Conservation (phyloP, 306 rosid species). For the Abrus pulchellus region DNA sequence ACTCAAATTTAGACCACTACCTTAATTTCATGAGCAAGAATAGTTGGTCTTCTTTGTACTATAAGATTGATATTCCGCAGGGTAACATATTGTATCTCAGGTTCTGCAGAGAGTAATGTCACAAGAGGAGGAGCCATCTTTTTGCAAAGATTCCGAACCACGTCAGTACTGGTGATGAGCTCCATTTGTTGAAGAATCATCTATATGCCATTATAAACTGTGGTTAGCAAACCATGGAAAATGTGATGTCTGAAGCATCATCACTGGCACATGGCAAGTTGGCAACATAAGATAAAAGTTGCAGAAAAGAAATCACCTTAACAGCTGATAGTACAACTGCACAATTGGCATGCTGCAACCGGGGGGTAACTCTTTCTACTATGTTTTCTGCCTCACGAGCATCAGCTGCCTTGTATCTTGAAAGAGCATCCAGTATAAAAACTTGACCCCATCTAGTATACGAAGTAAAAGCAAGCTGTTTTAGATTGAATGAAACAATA, state of each 20-base stretch:
- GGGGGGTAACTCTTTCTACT: conserved; percentile 98
- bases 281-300: conserved; percentile 28
- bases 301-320: conserved; percentile 65
- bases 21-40: conserved; percentile 99
- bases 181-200: conserved; percentile 99
- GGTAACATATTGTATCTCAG: conserved; percentile 99
- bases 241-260: conserved; percentile 44
- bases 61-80: conserved; percentile 97
- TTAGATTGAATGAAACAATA: conserved; percentile 42
- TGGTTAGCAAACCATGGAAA: conserved; percentile 42
- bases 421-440: conserved; percentile 97
- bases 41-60: conserved; percentile 97
- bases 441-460: conserved; percentile 96
- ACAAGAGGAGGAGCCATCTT: conserved; percentile 99
- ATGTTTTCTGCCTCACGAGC: conserved; percentile 99
- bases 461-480: conserved; percentile 34
- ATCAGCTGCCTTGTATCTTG: conserved; percentile 94
- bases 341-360: conserved; percentile 98
- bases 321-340: conserved; percentile 99
- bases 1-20: conserved; percentile 54
- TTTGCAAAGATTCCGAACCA: conserved; percentile 98
- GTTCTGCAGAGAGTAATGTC: conserved; percentile 97
- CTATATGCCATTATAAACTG: conserved; percentile 57
- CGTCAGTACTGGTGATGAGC: conserved; percentile 94
- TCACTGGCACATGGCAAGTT: not conserved